Conservation (phyloP, 169 alveolate genomes). For the Eimeria falciformis region DNA sequence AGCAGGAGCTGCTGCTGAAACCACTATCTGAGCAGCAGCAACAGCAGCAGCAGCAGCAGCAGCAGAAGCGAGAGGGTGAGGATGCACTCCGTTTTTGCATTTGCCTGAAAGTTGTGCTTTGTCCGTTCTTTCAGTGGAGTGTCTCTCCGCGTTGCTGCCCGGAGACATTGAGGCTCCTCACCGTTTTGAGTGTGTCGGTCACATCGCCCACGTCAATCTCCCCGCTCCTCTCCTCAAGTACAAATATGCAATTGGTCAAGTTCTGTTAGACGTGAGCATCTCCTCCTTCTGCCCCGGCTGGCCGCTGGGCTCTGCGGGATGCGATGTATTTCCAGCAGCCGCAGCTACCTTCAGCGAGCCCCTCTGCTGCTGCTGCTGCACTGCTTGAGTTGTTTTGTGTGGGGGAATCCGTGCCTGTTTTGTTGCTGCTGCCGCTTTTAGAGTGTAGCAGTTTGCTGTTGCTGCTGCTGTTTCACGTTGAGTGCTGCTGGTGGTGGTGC, state of each 20-base stretch:
- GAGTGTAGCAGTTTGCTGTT: neutral
- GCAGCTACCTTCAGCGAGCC: neutral
- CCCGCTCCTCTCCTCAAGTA: slow-evolving; percentile 86
- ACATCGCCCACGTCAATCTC: slow-evolving; percentile 93
- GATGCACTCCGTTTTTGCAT: neutral
- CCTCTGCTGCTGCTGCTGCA: neutral
- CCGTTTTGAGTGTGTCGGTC: slow-evolving; percentile 92
- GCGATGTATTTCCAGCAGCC: neutral
- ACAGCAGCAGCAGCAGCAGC: neutral
- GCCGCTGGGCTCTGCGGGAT: neutral
- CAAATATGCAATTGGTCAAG: slow-evolving; percentile 89
- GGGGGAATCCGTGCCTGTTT: neutral
- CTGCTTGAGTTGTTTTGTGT: neutral
- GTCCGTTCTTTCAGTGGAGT: slow-evolving; percentile 78
- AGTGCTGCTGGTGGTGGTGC: neutral
- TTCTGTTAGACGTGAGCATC: slow-evolving; percentile 85
- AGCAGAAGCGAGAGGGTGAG: neutral
- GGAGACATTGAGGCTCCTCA: slow-evolving; percentile 85
- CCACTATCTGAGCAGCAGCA: neutral
- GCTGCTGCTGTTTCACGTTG: neutral
- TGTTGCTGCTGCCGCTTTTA: neutral
- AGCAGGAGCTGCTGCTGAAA: neutral
- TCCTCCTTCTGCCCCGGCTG: neutral
- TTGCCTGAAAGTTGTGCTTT: neutral
- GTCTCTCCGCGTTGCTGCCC: slow-evolving; percentile 82